Base-by-base conservation (phyloP, 2,329 filamentous ascomycete genomes). In the Aschersonia sp. region DNA sequence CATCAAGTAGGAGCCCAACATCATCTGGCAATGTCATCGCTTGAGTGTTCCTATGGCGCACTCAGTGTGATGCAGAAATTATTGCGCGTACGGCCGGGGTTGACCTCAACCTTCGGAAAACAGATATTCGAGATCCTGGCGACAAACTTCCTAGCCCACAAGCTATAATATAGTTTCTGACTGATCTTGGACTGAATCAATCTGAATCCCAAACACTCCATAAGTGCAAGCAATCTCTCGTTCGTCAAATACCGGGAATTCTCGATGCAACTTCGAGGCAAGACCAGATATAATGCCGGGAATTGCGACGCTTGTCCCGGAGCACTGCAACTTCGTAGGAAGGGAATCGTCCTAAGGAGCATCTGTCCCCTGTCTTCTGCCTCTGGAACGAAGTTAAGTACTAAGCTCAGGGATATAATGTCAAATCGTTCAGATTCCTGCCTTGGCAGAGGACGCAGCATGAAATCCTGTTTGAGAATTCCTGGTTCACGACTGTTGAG, bases 201-300 rank as follows among this genome's bases (percentile, higher is more conserved):
- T 10, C 63, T 63, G 61, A 89, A 97, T 1, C 90, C 89, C 39
- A 98, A 64, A 44, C 74, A 77, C 4, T 63, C 62, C 86, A 97
- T 87, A 50, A 98, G 86, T 4, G 73, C 71, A 6, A 74, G 64
- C 29, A 98, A 65, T 46, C 77, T 74, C 14, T 70, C 62, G 52
- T 89, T 80, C 48, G 87, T 82, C 59, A 95, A 77, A 60, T 98
- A 98, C 45, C 92, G 78, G 12, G 89, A 95, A 61, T 98, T 98
- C 29, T 77, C 74, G 45, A 97, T 73, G 58, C 92, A 98, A 22
- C 90, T 84, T 32, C 86, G 79, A 2, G 92, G 92, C 2, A 98
- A 69, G 8, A 98, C 92, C 32, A 98, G 68, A 62, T 98, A 98
- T 7, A 98, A 66, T 41, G 76, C 79, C 1, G 86, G 86, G 44